Conservation (phyloP, 1,139 yeast genomes). For the Geotrichum cucujoidarum region DNA sequence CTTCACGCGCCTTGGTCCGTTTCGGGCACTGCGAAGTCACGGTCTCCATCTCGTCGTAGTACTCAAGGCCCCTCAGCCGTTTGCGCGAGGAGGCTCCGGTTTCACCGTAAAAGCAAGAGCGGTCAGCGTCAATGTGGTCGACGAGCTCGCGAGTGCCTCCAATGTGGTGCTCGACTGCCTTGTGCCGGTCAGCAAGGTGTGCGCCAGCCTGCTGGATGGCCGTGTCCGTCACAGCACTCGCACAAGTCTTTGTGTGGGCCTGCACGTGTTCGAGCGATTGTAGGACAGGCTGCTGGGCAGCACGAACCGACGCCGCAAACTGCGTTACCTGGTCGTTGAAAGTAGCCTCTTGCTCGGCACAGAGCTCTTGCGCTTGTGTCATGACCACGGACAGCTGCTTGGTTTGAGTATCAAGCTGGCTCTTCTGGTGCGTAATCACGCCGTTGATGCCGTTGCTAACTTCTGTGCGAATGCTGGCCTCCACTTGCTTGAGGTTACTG, state of each 20-base stretch:
- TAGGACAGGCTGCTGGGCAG: neutral
- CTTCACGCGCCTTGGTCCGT: neutral
- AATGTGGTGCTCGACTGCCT: neutral
- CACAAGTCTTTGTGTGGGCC: neutral
- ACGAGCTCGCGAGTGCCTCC: neutral
- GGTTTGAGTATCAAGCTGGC: neutral
- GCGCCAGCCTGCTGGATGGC: neutral
- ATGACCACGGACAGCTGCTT: neutral
- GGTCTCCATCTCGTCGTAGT: slow-evolving; percentile 1
- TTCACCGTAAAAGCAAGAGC: neutral
- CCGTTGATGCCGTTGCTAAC: neutral
- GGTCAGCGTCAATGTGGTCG: neutral
- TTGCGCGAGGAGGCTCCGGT: neutral
- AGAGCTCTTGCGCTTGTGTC: neutral
- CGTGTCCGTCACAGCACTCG: neutral
- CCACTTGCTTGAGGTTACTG: neutral
- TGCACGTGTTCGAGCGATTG: neutral
- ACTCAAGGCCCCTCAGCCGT: neutral
- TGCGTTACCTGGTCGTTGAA: neutral
- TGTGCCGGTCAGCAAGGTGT: neutral
- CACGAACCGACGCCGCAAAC: neutral
- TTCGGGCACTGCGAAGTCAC: neutral
- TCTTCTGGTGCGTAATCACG: neutral
- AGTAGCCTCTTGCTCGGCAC: no score
- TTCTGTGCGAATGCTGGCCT: neutral